Base-by-base conservation (phyloP, 2,329 filamentous ascomycete genomes). In the Aspergillus uvarum region DNA sequence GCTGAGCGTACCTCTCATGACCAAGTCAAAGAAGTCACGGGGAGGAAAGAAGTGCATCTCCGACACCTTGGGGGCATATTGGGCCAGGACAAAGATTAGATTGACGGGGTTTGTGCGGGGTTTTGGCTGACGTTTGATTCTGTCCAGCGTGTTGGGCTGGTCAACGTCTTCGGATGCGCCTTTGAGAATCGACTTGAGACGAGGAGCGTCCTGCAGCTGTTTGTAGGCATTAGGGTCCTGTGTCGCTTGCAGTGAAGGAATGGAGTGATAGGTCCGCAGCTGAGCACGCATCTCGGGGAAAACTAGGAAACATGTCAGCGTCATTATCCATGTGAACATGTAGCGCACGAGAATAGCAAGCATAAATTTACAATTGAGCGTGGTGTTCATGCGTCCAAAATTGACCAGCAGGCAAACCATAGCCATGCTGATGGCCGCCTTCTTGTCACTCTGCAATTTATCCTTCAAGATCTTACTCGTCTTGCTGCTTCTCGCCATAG, bases 251-350 rank as follows among this genome's bases (percentile, higher is more conserved):
- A 99, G 83, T 1, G 92, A 97, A 14, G 95, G 95, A 66, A 99
- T 99, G 12, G 95, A 94, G 74, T 99, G 95, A 79, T 99, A 99
- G 38, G 95, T 99, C 74, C 95, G 89, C 32, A 99, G 83, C 73
- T 99, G 95, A 31, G 95, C 95, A 77, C 95, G 90, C 95, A 99
- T 99, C 76, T 99, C 95, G 22, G 95, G 95, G 74, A 99, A 99
- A 82, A 99, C 95, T 96, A 74, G 55, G 47, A 61, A 8, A 14
- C 32, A 32, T n/a, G 21, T 53, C 52, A 26, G 19, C 53, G 22
- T 10, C 11, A 24, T 10, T 22, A 29, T 57, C 49, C 26, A 29
- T 29, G 47, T 32, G 51, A 38, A 22, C 22, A 22, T 22, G 22
- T 22, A n/a, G 35, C 59, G 8, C 21, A 58, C 51, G 38, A 59